A percentile compares a stretch with the other conserved stretches of the same genome.
These are phyloP conservation scores for Suillus americanus DNA, from an alignment of 768 basidiomycete genomes.

Conservation along the genomic window DNA sequence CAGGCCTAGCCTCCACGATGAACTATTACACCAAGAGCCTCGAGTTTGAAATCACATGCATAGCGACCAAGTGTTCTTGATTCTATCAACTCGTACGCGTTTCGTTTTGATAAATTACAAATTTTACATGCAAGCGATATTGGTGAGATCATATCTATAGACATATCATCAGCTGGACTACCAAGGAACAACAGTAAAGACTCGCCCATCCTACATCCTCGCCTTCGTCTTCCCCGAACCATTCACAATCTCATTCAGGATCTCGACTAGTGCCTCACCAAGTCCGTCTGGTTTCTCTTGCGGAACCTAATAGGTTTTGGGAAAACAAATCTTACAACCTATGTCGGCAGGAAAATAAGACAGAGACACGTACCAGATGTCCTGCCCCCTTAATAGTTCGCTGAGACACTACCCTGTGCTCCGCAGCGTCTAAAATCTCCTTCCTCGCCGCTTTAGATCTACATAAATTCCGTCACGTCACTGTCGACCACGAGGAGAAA, in stretches of 20 bases:
- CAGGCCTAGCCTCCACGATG: neutral
- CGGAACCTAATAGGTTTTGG: constrained; percentile 18
- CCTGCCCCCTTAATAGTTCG: constrained; percentile 27
- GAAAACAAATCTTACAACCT: neutral
- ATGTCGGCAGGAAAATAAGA: neutral
- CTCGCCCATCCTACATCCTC: neutral
- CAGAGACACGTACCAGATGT: constrained; percentile 23
- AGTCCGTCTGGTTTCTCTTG: constrained; percentile 30
- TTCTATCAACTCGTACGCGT: neutral
- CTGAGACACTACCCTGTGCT: constrained; percentile 19
- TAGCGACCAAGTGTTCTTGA: neutral
- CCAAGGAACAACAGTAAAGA: neutral
- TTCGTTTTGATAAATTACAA: neutral
- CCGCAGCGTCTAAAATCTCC: constrained; percentile 29
- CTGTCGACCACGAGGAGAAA: neutral
- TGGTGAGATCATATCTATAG: neutral
- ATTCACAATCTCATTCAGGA: constrained; percentile 12
- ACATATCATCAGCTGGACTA: neutral
- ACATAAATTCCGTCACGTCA: neutral
- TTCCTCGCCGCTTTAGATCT: constrained; percentile 26
- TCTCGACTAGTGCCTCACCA: constrained; percentile 25
- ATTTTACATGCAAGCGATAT: neutral
- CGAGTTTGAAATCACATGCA: neutral
- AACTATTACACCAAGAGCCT: neutral
- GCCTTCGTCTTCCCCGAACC: neutral